Evolutionary conservation across 2,329 filamentous ascomycete species (phyloP).

Genomic region (Phoma sp.): DNA sequence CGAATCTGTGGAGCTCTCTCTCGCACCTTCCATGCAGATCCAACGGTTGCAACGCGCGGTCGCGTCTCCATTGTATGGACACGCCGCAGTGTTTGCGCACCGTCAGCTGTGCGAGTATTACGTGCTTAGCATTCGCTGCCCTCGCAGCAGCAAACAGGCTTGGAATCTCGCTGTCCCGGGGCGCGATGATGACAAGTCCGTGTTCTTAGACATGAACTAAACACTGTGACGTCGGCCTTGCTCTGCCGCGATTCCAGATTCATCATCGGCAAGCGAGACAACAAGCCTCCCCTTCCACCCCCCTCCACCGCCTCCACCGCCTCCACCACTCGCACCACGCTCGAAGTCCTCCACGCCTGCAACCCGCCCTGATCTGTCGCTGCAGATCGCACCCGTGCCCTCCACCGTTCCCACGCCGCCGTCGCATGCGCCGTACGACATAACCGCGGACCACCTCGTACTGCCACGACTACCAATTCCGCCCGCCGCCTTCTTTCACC

Average conservation of each 20-base stretch:
- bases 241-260: slow-evolving; percentile 17
- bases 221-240: slow-evolving; percentile 17
- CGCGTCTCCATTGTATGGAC: background rate
- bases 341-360: slow-evolving; percentile 1
- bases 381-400: slow-evolving; percentile 16
- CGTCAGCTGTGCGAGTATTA: too few species aligned
- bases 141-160: background rate
- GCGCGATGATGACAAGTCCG: slow-evolving; percentile 9
- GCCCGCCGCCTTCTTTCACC: slow-evolving; percentile 23
- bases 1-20: slow-evolving; percentile 12
- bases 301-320: slow-evolving; percentile 4
- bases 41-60: background rate
- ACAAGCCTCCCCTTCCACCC: slow-evolving; percentile 4
- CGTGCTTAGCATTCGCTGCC: background rate
- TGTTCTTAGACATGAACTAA: slow-evolving; percentile 8
- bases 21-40: slow-evolving; percentile 17
- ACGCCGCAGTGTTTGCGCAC: background rate
- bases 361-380: slow-evolving; percentile 1
- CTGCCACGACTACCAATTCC: slow-evolving; percentile 41
- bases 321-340: slow-evolving; percentile 9
- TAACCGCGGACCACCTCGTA: slow-evolving; percentile 8
- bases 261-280: slow-evolving; percentile 19
- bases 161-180: background rate
- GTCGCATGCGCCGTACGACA: slow-evolving; percentile 10
- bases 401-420: background rate